Conservation (phyloP, 2,329 filamentous ascomycete genomes). For the Westerdykella aurantiaca region DNA sequence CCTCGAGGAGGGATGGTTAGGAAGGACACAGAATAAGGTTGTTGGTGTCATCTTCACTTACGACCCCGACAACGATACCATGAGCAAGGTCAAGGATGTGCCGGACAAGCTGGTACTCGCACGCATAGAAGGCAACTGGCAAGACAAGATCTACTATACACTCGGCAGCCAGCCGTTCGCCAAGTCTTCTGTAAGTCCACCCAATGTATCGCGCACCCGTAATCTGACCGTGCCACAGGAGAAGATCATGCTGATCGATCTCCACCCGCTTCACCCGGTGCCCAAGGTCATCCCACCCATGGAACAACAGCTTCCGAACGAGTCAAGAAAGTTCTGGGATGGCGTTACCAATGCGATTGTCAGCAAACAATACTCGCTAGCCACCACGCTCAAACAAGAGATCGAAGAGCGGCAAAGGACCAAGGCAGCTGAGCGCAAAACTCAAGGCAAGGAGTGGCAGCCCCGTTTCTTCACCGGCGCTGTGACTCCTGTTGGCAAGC, state of each 20-base stretch:
- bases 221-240: slow-evolving; percentile 25
- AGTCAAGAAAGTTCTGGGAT: slow-evolving; percentile 83
- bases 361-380: slow-evolving; percentile 74
- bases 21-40: slow-evolving; percentile 84
- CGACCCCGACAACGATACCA: slow-evolving; percentile 78
- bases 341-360: slow-evolving; percentile 81
- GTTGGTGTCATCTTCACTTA: slow-evolving; percentile 88
- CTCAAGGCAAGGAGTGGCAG: slow-evolving; percentile 63
- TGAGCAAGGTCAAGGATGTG: slow-evolving; percentile 75
- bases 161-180: slow-evolving; percentile 42
- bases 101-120: slow-evolving; percentile 77
- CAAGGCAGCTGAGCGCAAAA: slow-evolving; percentile 74
- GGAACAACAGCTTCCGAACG: slow-evolving; percentile 77
- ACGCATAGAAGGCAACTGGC: slow-evolving; percentile 81
- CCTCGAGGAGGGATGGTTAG: slow-evolving; percentile 89
- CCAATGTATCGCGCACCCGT: slow-evolving; percentile 1
- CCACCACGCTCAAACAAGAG: slow-evolving; percentile 82
- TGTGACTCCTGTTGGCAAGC: slow-evolving; percentile 55
- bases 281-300: slow-evolving; percentile 73
- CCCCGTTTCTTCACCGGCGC: slow-evolving; percentile 79
- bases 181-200: slow-evolving; percentile 51
- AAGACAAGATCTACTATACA: slow-evolving; percentile 61
- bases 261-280: slow-evolving; percentile 73
- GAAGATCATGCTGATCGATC: slow-evolving; percentile 74
- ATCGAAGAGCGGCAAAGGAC: slow-evolving; percentile 85